phyloP scores from a whole-genome alignment of 1,139 yeast species.

The Suhomyces bolitotheri region DNA sequence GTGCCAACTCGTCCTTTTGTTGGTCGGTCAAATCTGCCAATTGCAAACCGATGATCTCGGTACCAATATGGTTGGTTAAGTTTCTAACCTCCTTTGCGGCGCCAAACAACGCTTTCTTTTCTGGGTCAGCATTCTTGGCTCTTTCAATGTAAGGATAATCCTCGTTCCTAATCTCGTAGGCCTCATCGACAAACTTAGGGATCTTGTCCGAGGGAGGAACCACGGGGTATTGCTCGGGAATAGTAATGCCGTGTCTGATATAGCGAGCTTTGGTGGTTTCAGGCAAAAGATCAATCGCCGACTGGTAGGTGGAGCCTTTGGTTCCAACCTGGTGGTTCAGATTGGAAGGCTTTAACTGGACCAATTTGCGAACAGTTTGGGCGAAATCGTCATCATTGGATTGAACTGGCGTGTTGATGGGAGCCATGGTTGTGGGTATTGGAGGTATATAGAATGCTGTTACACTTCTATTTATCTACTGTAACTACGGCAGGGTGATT shows the following conservation, averaged over 20 bases:
- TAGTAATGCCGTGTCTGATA: conserved; percentile 16
- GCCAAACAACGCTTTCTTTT: conserved; percentile 21
- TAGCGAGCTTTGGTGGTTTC: conserved; percentile 16
- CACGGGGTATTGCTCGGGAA: conserved; percentile 20
- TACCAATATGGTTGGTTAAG: conserved; percentile 22
- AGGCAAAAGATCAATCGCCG: conserved; percentile 16
- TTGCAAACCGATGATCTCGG: conserved; percentile 22
- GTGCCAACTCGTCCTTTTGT: conserved; percentile 40
- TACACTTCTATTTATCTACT: too few relatives aligned
- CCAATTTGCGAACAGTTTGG: conserved; percentile 14
- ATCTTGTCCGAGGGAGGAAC: conserved; percentile 15
- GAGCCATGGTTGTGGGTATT: conserved; percentile 18
- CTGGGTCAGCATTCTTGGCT: conserved; percentile 21
- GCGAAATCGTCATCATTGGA: conserved; percentile 12
- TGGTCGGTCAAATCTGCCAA: conserved; percentile 28
- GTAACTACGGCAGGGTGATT: too few relatives aligned
- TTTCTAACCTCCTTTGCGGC: conserved; percentile 21
- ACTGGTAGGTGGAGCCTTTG: conserved; percentile 7
- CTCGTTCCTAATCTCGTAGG: conserved; percentile 16
- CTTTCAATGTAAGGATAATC: conserved; percentile 20
- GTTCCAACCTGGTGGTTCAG: conserved; percentile 7
- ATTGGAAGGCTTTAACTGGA: conserved; percentile 14
- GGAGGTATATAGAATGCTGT: too few relatives aligned
- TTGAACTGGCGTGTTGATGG: conserved; percentile 11
- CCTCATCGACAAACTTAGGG: conserved; percentile 21